Percentiles rank a stretch among this genome's conserved stretches.
These are phyloP conservation scores for Penicillium hesseltinei DNA, from an alignment of 2,329 filamentous ascomycete genomes.

Conservation along the genomic window DNA sequence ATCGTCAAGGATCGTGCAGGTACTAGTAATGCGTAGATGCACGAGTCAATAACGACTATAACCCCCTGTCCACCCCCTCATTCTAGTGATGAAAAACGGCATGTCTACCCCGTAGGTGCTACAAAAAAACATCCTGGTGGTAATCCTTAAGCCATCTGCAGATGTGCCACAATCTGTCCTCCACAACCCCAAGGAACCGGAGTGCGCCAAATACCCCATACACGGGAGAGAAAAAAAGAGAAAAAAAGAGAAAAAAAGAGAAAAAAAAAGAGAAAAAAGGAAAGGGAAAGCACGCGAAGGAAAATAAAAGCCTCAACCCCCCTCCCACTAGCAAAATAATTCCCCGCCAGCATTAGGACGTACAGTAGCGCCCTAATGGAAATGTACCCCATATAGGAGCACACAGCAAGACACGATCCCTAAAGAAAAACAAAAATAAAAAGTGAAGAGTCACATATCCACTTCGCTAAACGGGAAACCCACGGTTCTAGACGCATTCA, in stretches of 20 bases:
- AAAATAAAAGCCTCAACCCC: not conserved
- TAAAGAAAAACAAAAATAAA: not conserved
- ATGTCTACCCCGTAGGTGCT: not conserved
- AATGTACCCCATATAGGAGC: constrained; percentile 2
- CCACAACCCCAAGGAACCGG: not conserved
- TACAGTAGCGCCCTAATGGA: not conserved
- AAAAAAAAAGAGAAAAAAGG: not conserved
- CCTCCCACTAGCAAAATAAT: not conserved
- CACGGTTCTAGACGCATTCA: not conserved
- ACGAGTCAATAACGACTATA: not conserved
- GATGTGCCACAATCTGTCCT: not conserved
- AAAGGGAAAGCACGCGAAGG: not conserved
- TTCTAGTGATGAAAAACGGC: not conserved
- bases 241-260: not conserved
- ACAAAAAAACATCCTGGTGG: not conserved
- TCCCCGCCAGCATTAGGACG: not conserved
- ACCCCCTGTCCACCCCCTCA: not conserved
- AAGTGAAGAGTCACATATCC: not conserved
- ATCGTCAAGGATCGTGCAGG: constrained; percentile 2
- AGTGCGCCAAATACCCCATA: not conserved
- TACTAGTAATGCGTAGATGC: not conserved
- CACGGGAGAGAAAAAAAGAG: not conserved
- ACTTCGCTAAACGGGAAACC: not conserved
- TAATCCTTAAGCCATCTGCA: not conserved
- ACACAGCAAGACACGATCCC: not conserved